A percentile compares a stretch with the other conserved stretches of the same genome.
Evolutionary conservation across 2,329 filamentous ascomycete species (phyloP).

Genomic region (Ophiosphaerella narmari): DNA sequence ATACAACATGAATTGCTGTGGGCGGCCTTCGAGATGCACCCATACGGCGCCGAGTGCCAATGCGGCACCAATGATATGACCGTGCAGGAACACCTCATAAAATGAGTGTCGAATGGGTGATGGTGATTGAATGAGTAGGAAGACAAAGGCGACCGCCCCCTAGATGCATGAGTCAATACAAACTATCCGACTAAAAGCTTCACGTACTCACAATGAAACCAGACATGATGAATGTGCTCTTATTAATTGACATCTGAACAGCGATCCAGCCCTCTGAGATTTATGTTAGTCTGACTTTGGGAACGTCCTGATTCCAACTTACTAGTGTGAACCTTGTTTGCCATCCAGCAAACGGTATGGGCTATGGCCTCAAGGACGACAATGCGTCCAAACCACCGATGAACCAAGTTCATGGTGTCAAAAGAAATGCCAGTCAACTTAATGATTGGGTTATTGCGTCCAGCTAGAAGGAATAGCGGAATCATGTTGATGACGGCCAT

Average conservation of each 20-base stretch:
- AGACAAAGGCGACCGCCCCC: slow-evolving; percentile 64
- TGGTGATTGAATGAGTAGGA: slow-evolving; percentile 69
- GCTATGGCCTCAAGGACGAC: slow-evolving; percentile 70
- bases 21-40: slow-evolving; percentile 63
- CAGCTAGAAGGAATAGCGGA: slow-evolving; percentile 74
- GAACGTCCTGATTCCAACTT: slow-evolving; percentile 9
- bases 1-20: slow-evolving; percentile 65
- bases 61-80: slow-evolving; percentile 69
- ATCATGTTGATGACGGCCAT: slow-evolving; percentile 78
- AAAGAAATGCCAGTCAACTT: slow-evolving; percentile 73
- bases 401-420: slow-evolving; percentile 80
- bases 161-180: slow-evolving; percentile 56
- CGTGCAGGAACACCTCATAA: slow-evolving; percentile 76
- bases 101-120: slow-evolving; percentile 76
- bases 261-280: slow-evolving; percentile 56
- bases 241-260: slow-evolving; percentile 47
- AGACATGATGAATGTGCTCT: slow-evolving; percentile 58
- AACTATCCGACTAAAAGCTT: slow-evolving; percentile 64
- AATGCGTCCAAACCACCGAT: slow-evolving; percentile 80
- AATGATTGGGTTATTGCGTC: slow-evolving; percentile 79
- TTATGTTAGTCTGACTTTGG: slow-evolving; percentile 13
- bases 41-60: slow-evolving; percentile 67
- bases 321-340: slow-evolving; percentile 48
- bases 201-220: slow-evolving; percentile 65
- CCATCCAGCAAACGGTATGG: slow-evolving; percentile 67